These are phyloP conservation scores for Arabis alpina DNA, from an alignment of 345 rosid genomes.

Conservation along the genomic window DNA sequence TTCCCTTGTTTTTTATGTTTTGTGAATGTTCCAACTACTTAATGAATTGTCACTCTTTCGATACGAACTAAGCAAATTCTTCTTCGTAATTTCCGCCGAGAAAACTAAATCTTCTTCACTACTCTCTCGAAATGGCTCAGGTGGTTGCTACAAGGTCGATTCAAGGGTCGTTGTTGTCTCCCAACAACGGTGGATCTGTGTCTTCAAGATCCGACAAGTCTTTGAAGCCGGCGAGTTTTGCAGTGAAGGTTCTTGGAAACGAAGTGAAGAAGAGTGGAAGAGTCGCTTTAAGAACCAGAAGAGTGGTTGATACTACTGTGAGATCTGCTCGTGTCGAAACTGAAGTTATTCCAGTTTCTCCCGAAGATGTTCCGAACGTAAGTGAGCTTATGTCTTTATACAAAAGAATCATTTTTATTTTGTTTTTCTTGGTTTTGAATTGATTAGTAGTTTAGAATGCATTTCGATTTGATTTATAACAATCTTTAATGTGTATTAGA, in stretches of 20 bases:
- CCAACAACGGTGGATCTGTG: constrained; percentile 54
- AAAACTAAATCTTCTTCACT: constrained; percentile 10
- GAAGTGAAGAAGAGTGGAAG: constrained; percentile 38
- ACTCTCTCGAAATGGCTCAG: constrained; percentile 63
- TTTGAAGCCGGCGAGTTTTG: constrained; percentile 54
- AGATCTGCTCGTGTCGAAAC: constrained; percentile 62
- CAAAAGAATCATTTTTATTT: neutral
- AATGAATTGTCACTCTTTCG: constrained; percentile 52
- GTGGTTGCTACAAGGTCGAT: constrained; percentile 75
- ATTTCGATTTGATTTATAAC: constrained; percentile 9
- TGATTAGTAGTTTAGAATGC: neutral
- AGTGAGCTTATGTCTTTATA: neutral
- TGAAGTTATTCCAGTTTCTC: constrained; percentile 70
- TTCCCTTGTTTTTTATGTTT: neutral
- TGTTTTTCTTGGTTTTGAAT: neutral
- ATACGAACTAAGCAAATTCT: constrained; percentile 58
- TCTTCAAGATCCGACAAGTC: constrained; percentile 55
- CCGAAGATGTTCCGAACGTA: constrained; percentile 67
- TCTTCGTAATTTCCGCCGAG: constrained; percentile 54
- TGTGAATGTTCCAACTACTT: constrained; percentile 9
- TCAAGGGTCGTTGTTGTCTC: constrained; percentile 50
- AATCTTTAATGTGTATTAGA: constrained; percentile 40
- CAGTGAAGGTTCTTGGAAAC: constrained; percentile 48
- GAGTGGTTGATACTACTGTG: constrained; percentile 48
- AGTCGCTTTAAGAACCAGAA: constrained; percentile 41